phyloP scores from a whole-genome alignment of 83 land plant genomes.

The Isoetes engelmannii region DNA sequence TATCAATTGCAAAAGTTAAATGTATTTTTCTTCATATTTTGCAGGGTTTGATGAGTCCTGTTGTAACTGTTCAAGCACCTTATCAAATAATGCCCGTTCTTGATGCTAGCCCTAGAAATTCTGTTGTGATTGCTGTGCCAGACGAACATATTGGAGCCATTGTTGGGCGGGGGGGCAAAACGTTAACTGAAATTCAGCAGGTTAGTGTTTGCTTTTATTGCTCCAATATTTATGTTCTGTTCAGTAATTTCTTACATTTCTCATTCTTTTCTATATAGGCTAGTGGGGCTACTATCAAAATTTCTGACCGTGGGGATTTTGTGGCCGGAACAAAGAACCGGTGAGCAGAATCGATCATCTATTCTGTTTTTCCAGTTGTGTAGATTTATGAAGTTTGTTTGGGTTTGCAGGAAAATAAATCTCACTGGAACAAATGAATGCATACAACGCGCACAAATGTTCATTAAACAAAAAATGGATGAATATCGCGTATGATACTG shows the following conservation, averaged over 20 bases:
- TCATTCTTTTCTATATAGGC: background rate
- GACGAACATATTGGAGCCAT: constrained; percentile 85
- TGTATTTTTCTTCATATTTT: too few species aligned
- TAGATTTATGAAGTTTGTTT: too few species aligned
- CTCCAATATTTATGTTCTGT: too few species aligned
- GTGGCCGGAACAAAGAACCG: constrained; percentile 1
- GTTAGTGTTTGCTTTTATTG: constrained; percentile 25
- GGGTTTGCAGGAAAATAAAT: too few species aligned
- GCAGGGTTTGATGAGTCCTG: constrained; percentile 32
- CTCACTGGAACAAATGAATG: too few species aligned
- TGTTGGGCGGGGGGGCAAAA: constrained; percentile 86
- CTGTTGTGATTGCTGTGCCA: constrained; percentile 55
- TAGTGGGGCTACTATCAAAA: constrained; percentile 1
- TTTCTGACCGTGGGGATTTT: constrained; percentile 11
- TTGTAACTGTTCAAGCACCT: constrained; percentile 22
- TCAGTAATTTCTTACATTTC: too few species aligned
- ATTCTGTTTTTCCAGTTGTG: too few species aligned
- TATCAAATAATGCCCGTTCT: constrained; percentile 15
- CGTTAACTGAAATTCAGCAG: constrained; percentile 72
- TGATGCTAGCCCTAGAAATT: constrained; percentile 19
- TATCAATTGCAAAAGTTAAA: too few species aligned
- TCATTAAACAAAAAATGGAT: too few species aligned
- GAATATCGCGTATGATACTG: too few species aligned
- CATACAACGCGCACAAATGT: too few species aligned
- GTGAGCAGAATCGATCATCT: too few species aligned